Percentiles rank a stretch among this genome's conserved stretches.
Conservation (phyloP, 169 alveolate species). For the Eimeria acervulina region DNA sequence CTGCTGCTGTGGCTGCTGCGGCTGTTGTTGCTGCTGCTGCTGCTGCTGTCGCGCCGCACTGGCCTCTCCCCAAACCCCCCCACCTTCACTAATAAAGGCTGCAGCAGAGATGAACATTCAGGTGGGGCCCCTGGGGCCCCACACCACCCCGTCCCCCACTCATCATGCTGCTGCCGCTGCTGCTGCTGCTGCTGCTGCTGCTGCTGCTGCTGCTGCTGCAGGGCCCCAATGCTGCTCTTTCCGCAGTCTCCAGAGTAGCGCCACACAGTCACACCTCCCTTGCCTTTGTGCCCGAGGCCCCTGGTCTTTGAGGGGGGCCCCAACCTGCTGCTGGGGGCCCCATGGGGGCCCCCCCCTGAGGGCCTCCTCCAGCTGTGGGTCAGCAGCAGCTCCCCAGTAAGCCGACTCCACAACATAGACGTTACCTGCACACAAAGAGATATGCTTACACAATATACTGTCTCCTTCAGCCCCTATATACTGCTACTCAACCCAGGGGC, state of each 20-base stretch:
- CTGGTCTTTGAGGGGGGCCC: not conserved
- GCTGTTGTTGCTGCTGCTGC: conserved; percentile 11
- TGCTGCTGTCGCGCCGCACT: conserved; percentile 32
- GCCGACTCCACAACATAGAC: conserved; percentile 63
- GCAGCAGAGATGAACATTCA: not conserved
- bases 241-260: conserved; percentile 43
- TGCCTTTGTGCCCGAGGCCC: not conserved
- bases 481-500: not conserved
- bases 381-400: conserved; percentile 74
- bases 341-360: conserved; percentile 23
- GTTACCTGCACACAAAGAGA: conserved; percentile 50
- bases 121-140: not conserved
- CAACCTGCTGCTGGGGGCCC: conserved; percentile 6
- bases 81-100: conserved; percentile 28
- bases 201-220: conserved; percentile 42
- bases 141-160: not conserved
- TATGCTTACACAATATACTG: not conserved
- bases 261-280: conserved; percentile 52
- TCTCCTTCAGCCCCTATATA: not conserved
- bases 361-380: conserved; percentile 79
- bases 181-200: conserved; percentile 43
- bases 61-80: conserved; percentile 65
- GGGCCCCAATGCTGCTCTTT: not conserved
- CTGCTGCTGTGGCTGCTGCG: not conserved
- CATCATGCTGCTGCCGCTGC: too few species aligned